A percentile compares a stretch with the other conserved stretches of the same genome.
These are phyloP conservation scores for Lichtheimia ramosa DNA, from an alignment of 371 early-diverging fungal genomes.

Conservation along the genomic window DNA sequence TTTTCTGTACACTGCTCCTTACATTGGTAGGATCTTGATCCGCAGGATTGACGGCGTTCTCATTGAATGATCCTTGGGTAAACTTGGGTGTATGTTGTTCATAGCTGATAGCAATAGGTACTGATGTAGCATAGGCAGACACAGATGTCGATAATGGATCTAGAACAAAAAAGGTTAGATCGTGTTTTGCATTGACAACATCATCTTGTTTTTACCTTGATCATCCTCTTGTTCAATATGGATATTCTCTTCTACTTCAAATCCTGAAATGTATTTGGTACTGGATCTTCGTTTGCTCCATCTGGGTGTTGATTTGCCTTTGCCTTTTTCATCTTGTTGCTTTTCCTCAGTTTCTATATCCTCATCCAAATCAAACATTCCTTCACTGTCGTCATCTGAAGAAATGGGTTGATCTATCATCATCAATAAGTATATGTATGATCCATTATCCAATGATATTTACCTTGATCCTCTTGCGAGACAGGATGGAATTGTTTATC, in stretches of 20 bases:
- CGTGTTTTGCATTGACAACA: background rate
- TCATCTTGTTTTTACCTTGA: conserved; percentile 1
- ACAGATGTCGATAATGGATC: conserved; percentile 15
- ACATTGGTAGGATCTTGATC: conserved; percentile 14
- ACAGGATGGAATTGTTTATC: conserved; percentile 2
- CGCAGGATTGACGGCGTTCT: conserved; percentile 15
- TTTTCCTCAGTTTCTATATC: conserved; percentile 31
- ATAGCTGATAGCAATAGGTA: conserved; percentile 27
- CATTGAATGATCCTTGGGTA: background rate
- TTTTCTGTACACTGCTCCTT: background rate
- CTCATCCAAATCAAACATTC: conserved; percentile 45
- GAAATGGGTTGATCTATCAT: too few relatives aligned
- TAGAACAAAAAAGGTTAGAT: background rate
- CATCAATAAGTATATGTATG: background rate
- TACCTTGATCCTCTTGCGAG: background rate
- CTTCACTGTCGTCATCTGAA: conserved; percentile 23
- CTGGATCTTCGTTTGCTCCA: conserved; percentile 15
- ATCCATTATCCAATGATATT: background rate
- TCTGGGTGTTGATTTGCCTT: background rate
- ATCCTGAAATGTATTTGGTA: conserved; percentile 10
- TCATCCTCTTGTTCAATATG: background rate
- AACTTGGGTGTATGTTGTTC: conserved; percentile 3
- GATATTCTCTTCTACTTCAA: conserved; percentile 5
- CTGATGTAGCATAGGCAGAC: conserved; percentile 27
- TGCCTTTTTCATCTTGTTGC: background rate